Conservation (phyloP, 1,139 yeast genomes). For the Yamadazyma membranifaciens region DNA sequence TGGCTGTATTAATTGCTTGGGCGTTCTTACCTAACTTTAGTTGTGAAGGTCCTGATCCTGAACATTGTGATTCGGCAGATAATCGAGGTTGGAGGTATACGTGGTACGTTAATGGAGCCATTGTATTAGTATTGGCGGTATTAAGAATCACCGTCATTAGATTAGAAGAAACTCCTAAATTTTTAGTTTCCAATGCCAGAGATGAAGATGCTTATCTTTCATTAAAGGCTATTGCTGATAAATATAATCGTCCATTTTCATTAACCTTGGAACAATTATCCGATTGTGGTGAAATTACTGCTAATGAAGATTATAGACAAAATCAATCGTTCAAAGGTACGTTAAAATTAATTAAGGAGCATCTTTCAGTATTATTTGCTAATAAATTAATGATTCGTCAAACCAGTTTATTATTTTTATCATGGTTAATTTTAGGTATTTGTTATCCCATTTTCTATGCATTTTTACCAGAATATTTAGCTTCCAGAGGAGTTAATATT, state of each 20-base stretch:
- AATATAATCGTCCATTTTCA: constrained; percentile 40
- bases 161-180: constrained; percentile 59
- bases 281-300: constrained; percentile 41
- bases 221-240: constrained; percentile 37
- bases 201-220: constrained; percentile 48
- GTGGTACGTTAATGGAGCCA: constrained; percentile 52
- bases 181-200: constrained; percentile 48
- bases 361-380: constrained; percentile 28
- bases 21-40: constrained; percentile 51
- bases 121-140: constrained; percentile 49
- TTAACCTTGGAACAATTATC: constrained; percentile 45
- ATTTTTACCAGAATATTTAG: constrained; percentile 37
- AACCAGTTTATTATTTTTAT: constrained; percentile 27
- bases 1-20: constrained; percentile 55
- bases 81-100: constrained; percentile 65
- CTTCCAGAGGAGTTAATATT: constrained; percentile 39
- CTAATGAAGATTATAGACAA: constrained; percentile 24
- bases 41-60: constrained; percentile 33
- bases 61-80: constrained; percentile 40
- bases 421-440: constrained; percentile 40
- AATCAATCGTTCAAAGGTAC: constrained; percentile 19
- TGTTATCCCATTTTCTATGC: constrained; percentile 39
- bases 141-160: constrained; percentile 45
- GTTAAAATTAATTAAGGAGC: constrained; percentile 18
- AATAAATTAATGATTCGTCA: constrained; percentile 25